Percentiles rank a stretch among this genome's conserved stretches.
Evolutionary conservation across 257 asterid species (phyloP).

Genomic region (Scutellaria baicalensis): DNA sequence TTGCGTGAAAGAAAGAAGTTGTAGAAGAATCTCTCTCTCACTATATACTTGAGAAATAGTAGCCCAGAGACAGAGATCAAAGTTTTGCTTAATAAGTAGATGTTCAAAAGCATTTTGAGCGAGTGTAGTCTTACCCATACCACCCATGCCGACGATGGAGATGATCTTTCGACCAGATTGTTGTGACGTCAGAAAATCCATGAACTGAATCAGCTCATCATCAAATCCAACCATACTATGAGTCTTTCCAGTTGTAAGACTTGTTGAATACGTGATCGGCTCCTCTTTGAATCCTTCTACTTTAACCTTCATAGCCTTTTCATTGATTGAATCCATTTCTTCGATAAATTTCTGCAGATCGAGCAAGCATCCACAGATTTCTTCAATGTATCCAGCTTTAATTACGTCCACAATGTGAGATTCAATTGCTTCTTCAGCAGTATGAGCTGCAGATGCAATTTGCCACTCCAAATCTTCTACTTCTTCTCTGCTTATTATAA

Average conservation of each 20-base stretch:
- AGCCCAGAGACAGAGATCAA: too few relatives aligned
- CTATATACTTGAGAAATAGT: too few relatives aligned
- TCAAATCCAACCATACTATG: too few relatives aligned
- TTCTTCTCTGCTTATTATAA: neutral
- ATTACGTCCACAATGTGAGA: neutral
- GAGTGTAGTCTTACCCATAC: too few relatives aligned
- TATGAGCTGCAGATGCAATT: constrained; percentile 7
- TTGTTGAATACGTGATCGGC: neutral
- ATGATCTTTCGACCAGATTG: too few relatives aligned
- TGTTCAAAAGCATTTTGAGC: too few relatives aligned
- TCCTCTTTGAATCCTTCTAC: neutral
- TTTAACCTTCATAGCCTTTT: neutral
- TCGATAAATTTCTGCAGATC: neutral
- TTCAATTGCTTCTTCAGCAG: constrained; percentile 6
- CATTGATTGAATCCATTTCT: neutral
- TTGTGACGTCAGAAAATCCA: too few relatives aligned
- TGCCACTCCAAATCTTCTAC: neutral
- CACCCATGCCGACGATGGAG: too few relatives aligned
- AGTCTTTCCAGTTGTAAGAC: neutral
- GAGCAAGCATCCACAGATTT: neutral
- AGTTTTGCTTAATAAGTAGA: too few relatives aligned
- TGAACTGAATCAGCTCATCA: too few relatives aligned
- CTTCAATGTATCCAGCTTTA: neutral
- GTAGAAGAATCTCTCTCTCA: too few relatives aligned
- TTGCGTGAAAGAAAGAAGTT: too few relatives aligned